phyloP scores from a whole-genome alignment of 257 asterid genomes.

The Parsonsia alboflavescens region DNA sequence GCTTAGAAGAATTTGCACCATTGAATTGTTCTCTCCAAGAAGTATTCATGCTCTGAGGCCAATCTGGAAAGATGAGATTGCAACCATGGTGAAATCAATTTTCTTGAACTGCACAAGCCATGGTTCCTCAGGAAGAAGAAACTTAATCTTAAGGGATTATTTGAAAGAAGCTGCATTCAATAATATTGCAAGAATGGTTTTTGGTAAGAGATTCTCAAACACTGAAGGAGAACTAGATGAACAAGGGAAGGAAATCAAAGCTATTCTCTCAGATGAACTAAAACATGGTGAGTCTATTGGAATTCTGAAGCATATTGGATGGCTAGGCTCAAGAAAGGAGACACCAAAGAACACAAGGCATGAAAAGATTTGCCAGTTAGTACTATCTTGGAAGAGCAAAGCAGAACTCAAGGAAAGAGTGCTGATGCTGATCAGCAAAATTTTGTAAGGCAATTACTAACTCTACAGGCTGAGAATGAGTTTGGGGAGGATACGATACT shows the following conservation, averaged over 20 bases:
- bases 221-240: conserved; percentile 54
- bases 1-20: conserved; percentile 68
- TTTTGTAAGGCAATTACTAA: conserved; percentile 60
- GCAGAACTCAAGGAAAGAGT: conserved; percentile 44
- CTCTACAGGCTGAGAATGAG: conserved; percentile 57
- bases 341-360: conserved; percentile 51
- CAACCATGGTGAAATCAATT: conserved; percentile 69
- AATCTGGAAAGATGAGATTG: conserved; percentile 71
- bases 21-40: conserved; percentile 65
- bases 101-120: conserved; percentile 35
- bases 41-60: conserved; percentile 65
- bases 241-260: background rate
- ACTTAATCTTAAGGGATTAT: background rate
- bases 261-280: conserved; percentile 40
- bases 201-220: conserved; percentile 61
- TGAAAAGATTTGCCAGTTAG: conserved; percentile 58
- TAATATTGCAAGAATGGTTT: conserved; percentile 71
- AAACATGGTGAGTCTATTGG: conserved; percentile 67
- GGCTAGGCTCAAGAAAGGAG: conserved; percentile 71
- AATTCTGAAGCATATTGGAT: conserved; percentile 67
- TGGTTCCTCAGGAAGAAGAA: conserved; percentile 29
- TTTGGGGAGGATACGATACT: conserved; percentile 57
- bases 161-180: conserved; percentile 56
- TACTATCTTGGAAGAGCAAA: conserved; percentile 70
- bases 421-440: conserved; percentile 53